phyloP scores from a whole-genome alignment of 2,329 filamentous ascomycete species.

The Fonsecaea multimorphosa region DNA sequence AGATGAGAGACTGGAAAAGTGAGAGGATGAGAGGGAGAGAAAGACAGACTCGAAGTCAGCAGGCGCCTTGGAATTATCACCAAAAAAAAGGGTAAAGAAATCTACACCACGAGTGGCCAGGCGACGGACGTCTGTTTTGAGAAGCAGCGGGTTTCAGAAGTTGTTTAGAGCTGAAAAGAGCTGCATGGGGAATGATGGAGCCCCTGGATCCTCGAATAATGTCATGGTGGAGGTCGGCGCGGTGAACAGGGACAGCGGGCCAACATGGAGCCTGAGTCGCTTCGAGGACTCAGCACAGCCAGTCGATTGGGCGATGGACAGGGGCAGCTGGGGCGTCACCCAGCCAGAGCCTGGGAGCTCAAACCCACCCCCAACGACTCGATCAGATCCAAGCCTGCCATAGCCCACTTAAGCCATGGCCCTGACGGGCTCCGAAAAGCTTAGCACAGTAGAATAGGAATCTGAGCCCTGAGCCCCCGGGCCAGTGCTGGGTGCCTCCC shows the following conservation, averaged over 20 bases:
- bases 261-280: not conserved
- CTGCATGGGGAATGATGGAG: conserved; percentile 1
- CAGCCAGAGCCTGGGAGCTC: conserved; percentile 13
- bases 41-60: conserved; percentile 14
- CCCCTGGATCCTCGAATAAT: not conserved
- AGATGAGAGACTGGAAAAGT: not conserved
- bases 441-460: conserved; percentile 10
- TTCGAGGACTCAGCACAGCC: not conserved
- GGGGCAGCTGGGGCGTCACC: conserved; percentile 8
- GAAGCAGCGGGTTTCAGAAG: conserved; percentile 22
- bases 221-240: not conserved
- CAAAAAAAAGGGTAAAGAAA: conserved; percentile 2
- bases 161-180: conserved; percentile 24
- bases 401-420: not conserved
- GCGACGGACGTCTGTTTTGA: conserved; percentile 20
- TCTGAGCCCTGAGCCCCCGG: not conserved
- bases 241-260: not conserved
- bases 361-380: conserved; percentile 1
- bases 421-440: conserved; percentile 29
- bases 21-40: conserved; percentile 4
- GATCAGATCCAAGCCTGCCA: not conserved
- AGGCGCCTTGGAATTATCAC: conserved; percentile 8
- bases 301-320: conserved; percentile 7
- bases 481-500: not conserved
- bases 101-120: conserved; percentile 13